These are phyloP conservation scores for Xylariaceae sp. DNA, from an alignment of 2,329 filamentous ascomycete species.

Conservation along the genomic window DNA sequence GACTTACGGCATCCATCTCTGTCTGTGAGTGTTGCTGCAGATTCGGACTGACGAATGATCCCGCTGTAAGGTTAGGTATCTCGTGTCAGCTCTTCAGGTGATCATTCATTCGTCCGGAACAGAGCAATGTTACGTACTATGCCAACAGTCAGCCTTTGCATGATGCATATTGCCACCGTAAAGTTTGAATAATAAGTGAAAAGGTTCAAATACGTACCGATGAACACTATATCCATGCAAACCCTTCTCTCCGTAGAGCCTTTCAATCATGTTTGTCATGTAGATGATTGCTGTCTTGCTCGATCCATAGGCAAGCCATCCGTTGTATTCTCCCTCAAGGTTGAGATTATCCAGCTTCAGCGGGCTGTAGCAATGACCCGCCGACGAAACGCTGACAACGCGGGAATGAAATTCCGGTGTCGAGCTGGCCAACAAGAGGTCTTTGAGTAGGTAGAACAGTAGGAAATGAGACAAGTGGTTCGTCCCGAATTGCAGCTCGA, in stretches of 20 bases:
- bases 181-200: too few species aligned
- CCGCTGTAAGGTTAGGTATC: conserved; percentile 22
- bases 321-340: conserved; percentile 33
- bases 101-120: too few species aligned
- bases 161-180: too few species aligned
- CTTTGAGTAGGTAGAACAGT: conserved; percentile 46
- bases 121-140: too few species aligned
- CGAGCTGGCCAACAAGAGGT: conserved; percentile 38
- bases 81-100: too few species aligned
- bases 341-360: conserved; percentile 39
- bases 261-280: conserved; percentile 45
- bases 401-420: conserved; percentile 40
- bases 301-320: conserved; percentile 33
- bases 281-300: conserved; percentile 45
- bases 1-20: conserved; percentile 11
- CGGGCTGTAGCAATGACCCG: conserved; percentile 34
- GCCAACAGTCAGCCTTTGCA: too few species aligned
- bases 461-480: conserved; percentile 37
- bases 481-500: conserved; percentile 18
- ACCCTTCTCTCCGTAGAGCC: conserved; percentile 37
- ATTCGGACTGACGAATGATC: conserved; percentile 35
- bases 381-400: conserved; percentile 42
- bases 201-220: conserved; percentile 15
- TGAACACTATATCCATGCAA: conserved; percentile 41
- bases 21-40: conserved; percentile 26